Evolutionary conservation across 805 yeast genomes (phyloP), one percentile per base, ranked within the genome.

Genomic region (Teunomyces kruisii): DNA sequence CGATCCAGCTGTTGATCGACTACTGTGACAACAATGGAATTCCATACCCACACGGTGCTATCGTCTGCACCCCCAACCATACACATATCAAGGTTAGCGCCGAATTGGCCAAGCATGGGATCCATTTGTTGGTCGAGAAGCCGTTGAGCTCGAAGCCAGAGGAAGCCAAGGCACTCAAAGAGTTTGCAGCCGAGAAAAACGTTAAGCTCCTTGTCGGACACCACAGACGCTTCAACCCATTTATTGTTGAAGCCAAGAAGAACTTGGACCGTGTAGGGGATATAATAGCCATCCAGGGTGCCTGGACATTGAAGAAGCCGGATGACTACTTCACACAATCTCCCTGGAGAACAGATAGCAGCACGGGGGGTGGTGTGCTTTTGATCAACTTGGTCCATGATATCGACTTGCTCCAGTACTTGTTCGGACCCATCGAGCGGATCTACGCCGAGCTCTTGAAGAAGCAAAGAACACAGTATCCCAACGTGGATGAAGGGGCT

Each of bases 171-270:
- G 61, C 65, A 5, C 51, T 70, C 29, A 65, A 62, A 32, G 57
- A 57, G 24, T 62, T 50, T 46, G 61, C 67, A 36, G 53, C 50
- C 19, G 28, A 29, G 22, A 46, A 50, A 39, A 51, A 61, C 33
- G 69, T 70, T 12, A 57, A 61, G 39, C 57, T 70, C 9, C 56
- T 71, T 44, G 65, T 71, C 31, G 75, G 75, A 9, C 76, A 70
- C 50, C 76, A 70, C 49, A 58, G 76, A 26, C 52, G 76, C 13
- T 71, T 70, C 48, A 71, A 70, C 46, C 75, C 76, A 3, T 70
- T 61, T 47, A 68, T 71, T 17, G 59, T 69, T 1, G 64, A 66
- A 19, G 62, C 75, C 29, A 70, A 69, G 48, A 53, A 55, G n/a
- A 57, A 65, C 43, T 50, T 70, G 44, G 48, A 45, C 24, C 53